These are phyloP conservation scores for Phytophthora vignae DNA, from an alignment of 352 stramenopile genomes.

Conservation along the genomic window DNA sequence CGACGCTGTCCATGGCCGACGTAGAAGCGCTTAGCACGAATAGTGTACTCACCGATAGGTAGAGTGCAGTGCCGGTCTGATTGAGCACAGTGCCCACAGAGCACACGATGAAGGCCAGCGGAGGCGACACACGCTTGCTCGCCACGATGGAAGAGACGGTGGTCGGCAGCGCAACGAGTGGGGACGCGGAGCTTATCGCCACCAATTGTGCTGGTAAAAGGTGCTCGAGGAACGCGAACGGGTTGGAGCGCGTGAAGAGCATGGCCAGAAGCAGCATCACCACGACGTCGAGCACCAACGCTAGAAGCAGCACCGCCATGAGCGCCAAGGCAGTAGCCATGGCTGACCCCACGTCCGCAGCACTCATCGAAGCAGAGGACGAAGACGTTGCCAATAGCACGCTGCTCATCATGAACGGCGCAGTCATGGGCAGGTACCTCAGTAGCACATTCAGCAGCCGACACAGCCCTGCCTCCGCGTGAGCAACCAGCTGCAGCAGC, in stretches of 20 bases:
- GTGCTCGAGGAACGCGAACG: slow-evolving; percentile 52
- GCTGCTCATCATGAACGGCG: slow-evolving; percentile 53
- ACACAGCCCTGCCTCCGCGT: slow-evolving; percentile 53
- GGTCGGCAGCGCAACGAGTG: slow-evolving; percentile 56
- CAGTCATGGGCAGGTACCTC: slow-evolving; percentile 47
- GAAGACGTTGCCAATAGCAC: slow-evolving; percentile 38
- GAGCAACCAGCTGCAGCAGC: slow-evolving; percentile 57
- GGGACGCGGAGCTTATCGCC: slow-evolving; percentile 57
- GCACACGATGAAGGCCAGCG: slow-evolving; percentile 67
- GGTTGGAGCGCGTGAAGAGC: slow-evolving; percentile 57
- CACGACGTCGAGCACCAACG: slow-evolving; percentile 49
- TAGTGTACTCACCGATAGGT: slow-evolving; percentile 54
- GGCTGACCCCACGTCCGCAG: slow-evolving; percentile 11
- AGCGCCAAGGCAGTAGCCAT: slow-evolving; percentile 49
- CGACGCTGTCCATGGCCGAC: slow-evolving; percentile 19
- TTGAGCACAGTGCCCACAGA: slow-evolving; percentile 55
- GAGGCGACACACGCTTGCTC: slow-evolving; percentile 62
- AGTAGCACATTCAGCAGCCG: slow-evolving; percentile 49
- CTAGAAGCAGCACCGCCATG: slow-evolving; percentile 54
- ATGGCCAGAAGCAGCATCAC: slow-evolving; percentile 47
- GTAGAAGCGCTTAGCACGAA: slow-evolving; percentile 53
- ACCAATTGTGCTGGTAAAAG: slow-evolving; percentile 60
- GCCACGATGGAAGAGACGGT: slow-evolving; percentile 61
- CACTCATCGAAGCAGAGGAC: neutral
- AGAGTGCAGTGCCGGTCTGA: slow-evolving; percentile 70